Evolutionary conservation across 169 alveolate species (phyloP), one percentile per base, ranked within the genome.

Genomic region (Plasmodium berghei): DNA sequence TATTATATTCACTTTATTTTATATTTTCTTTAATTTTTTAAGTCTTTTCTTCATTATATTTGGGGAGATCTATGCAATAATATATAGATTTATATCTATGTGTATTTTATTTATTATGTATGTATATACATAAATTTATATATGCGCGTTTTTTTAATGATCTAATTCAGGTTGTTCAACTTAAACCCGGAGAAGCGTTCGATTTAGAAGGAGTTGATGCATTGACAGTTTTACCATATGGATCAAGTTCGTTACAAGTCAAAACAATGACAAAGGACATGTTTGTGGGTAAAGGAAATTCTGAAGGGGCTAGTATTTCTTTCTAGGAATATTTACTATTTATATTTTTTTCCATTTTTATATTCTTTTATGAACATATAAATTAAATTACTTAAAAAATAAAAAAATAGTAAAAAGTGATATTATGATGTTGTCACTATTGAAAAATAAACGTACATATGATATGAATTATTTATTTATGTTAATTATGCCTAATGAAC

Each of bases 221-320:
- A 12, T 46, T 87, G 5, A 87, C 89, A 6, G 88, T 90, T 52
- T 73, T 87, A 34, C 94, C 94, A 48, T 26, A 40, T 34, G 94
- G 92, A 9, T 80, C 89, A 62, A 67, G 89, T 56, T 49, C 89
- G 9, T 72, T 91, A 72, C 75, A 87, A n/a, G 94, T 73, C 18
- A 87, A 73, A 55, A 91, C 92, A 14, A 70, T 91, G 86, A 58
- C 54, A 67, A 87, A 59, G 24, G 93, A 91, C 5, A 72, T 91
- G 72, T 91, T 91, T 63, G 83, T 91, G 22, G n/a, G 92, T 70
- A 73, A 62, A 63, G 93, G 93, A 20, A 61, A 90, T 56, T 26
- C 88, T 14, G 92, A 90, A 61, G 94, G 94, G 2, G 94, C 89
- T 70, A 90, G 93, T n/a, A 16, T 91, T 49, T 67, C 80, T 49